Base-by-base conservation (phyloP, 1,284 basidiomycete genomes). In the Ustilago vetiveriae region DNA sequence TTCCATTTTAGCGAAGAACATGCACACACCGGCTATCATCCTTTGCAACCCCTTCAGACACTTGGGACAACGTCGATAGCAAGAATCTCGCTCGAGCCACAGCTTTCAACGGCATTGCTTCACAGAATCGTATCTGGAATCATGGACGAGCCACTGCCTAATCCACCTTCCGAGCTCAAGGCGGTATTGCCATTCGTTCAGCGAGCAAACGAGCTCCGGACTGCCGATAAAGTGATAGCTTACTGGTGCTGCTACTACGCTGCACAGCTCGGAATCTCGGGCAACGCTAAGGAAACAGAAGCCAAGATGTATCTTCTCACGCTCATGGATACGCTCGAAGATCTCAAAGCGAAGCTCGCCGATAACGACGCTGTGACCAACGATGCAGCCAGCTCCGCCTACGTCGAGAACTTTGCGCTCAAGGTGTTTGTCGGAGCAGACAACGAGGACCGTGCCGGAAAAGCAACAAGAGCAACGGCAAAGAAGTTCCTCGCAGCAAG, bases 171-270 rank as follows among this genome's bases (percentile, higher is more conserved):
- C 7, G 64, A 75, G 46, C 75, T 81, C 36, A 86, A 86, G 66
- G 66, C 87, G 17, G 85, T 91, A 57, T 82, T 88, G 8, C 90
- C 92, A 3, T 94, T 88, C 81, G 85, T 98, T n/a, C 92, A 92
- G 79, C 88, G 94, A 44, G 91, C 94, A 0, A 88, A 91, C 46
- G 95, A 98, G 82, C 86, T 96, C 62, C 87, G 86, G 47, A 84
- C 84, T 14, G 88, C 90, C 56, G 93, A 98, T 73, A 90, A 92
- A 3, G 85, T 94, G 46, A 88, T 98, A 70, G 86, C 92, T 2
- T 98, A 98, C 82, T 98, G 94, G 94, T 94, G 94, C 92, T 84
- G 75, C 46, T 97, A 94, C 84, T 90, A 92, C 82, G 94, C 92
- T 39, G 91, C 92, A 0, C 91, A 96, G 82, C 84, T 90, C 36